These are phyloP conservation scores for Hypocreales sp. DNA, from an alignment of 2,329 filamentous ascomycete species.

Conservation along the genomic window DNA sequence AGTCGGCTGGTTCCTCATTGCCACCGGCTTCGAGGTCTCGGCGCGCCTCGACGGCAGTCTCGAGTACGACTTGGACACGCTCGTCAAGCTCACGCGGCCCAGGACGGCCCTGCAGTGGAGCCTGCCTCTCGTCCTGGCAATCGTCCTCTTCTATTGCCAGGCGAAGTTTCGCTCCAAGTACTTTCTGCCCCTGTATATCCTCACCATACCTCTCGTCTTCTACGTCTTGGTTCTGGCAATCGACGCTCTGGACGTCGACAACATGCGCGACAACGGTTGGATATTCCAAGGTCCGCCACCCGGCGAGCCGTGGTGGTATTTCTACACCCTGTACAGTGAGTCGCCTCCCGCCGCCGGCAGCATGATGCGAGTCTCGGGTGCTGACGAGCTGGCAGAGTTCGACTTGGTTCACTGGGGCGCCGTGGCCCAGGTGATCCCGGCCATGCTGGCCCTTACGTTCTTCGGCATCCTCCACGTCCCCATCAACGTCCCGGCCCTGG, in stretches of 20 bases:
- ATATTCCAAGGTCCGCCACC: conserved; percentile 77
- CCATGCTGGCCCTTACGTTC: conserved; percentile 94
- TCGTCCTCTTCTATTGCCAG: conserved; percentile 63
- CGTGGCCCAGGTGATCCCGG: conserved; percentile 69
- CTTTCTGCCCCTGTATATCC: conserved; percentile 75
- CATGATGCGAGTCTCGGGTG: no score
- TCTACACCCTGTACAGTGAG: conserved; percentile 88
- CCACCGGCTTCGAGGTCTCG: conserved; percentile 87
- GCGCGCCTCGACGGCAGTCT: conserved; percentile 76
- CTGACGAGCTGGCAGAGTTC: conserved; percentile 43
- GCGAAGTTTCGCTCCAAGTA: conserved; percentile 67
- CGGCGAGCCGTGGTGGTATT: conserved; percentile 90
- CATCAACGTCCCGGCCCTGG: conserved; percentile 91
- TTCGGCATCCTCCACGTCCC: conserved; percentile 95
- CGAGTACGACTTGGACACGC: conserved; percentile 62
- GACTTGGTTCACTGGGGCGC: conserved; percentile 70
- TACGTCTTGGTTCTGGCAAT: conserved; percentile 62
- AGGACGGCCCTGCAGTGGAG: conserved; percentile 74
- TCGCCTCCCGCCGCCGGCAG: conserved; percentile 5
- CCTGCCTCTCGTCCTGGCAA: conserved; percentile 60
- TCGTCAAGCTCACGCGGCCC: conserved; percentile 55
- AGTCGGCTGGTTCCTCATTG: conserved; percentile 85
- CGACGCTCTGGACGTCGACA: conserved; percentile 49
- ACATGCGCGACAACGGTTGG: conserved; percentile 65
- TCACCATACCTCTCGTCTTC: conserved; percentile 60